phyloP scores from a whole-genome alignment of 345 rosid genomes.

The Boechera stricta region DNA sequence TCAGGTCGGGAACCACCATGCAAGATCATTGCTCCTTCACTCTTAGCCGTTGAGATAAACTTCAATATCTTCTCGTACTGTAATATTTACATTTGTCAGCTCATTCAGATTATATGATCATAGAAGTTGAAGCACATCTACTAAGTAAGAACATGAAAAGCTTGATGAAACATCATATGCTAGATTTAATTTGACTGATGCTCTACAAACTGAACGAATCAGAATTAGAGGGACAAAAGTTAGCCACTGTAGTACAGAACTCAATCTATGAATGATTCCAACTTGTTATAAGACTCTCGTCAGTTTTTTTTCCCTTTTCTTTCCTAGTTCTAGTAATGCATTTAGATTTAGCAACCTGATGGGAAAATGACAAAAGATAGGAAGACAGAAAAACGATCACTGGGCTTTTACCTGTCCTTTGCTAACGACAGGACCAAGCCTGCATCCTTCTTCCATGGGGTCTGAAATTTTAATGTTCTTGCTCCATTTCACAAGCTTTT shows the following conservation, averaged over 20 bases:
- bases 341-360: not conserved
- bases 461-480: slow-evolving; percentile 79
- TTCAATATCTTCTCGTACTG: slow-evolving; percentile 83
- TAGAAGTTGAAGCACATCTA: slow-evolving; percentile 4
- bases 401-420: slow-evolving; percentile 66
- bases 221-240: slow-evolving; percentile 15
- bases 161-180: slow-evolving; percentile 7
- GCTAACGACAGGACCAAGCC: slow-evolving; percentile 90
- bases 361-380: not conserved
- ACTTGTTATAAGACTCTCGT: slow-evolving; percentile 4
- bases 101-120: slow-evolving; percentile 28
- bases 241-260: not conserved
- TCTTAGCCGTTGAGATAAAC: slow-evolving; percentile 75
- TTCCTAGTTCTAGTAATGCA: slow-evolving; percentile 6
- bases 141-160: slow-evolving; percentile 17
- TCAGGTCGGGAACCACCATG: slow-evolving; percentile 80
- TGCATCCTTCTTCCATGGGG: slow-evolving; percentile 91
- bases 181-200: slow-evolving; percentile 14
- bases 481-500: slow-evolving; percentile 76
- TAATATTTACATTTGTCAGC: slow-evolving; percentile 30
- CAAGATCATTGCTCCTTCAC: slow-evolving; percentile 88
- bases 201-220: not conserved
- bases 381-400: not conserved
- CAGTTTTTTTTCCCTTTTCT: slow-evolving; percentile 2
- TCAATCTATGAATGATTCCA: slow-evolving; percentile 6